Percentiles rank a stretch among this genome's conserved stretches.
Conservation (phyloP, 2,329 filamentous ascomycete species). For the Alternaria dauci region DNA sequence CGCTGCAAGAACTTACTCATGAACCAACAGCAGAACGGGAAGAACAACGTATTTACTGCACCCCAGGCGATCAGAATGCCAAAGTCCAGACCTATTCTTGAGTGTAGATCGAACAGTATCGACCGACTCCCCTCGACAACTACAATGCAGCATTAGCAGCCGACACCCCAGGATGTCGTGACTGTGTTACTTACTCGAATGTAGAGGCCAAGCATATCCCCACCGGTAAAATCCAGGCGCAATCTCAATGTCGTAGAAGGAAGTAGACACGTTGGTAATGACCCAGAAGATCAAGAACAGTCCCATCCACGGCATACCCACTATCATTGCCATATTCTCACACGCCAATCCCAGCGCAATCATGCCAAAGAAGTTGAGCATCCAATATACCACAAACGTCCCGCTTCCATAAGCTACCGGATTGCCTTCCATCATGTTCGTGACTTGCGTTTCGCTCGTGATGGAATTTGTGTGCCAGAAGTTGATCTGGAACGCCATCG, state of each 20-base stretch:
- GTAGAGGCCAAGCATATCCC: conserved; percentile 71
- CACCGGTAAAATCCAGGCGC: conserved; percentile 67
- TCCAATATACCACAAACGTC: conserved; percentile 70
- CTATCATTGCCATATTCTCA: conserved; percentile 70
- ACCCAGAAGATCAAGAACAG: conserved; percentile 74
- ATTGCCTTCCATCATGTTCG: conserved; percentile 50
- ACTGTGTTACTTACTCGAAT: conserved; percentile 57
- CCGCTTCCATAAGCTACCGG: conserved; percentile 65
- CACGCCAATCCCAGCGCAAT: conserved; percentile 68
- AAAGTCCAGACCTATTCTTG: conserved; percentile 67
- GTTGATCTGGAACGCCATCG: conserved; percentile 69
- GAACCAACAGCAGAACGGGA: conserved; percentile 60
- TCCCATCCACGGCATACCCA: conserved; percentile 68
- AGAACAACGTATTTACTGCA: conserved; percentile 62
- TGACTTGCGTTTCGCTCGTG: conserved; percentile 55
- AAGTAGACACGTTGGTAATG: conserved; percentile 69
- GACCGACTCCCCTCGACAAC: conserved; percentile 67
- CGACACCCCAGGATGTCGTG: no score
- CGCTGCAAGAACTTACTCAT: conserved; percentile 35
- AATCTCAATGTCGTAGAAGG: conserved; percentile 68
- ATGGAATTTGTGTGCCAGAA: conserved; percentile 57
- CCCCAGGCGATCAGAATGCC: conserved; percentile 68
- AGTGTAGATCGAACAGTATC: conserved; percentile 69
- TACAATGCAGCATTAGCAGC: conserved; percentile 21
- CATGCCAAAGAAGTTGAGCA: conserved; percentile 71